phyloP scores from a whole-genome alignment of 2,329 filamentous ascomycete genomes.

The Rhinocladiella similis region DNA sequence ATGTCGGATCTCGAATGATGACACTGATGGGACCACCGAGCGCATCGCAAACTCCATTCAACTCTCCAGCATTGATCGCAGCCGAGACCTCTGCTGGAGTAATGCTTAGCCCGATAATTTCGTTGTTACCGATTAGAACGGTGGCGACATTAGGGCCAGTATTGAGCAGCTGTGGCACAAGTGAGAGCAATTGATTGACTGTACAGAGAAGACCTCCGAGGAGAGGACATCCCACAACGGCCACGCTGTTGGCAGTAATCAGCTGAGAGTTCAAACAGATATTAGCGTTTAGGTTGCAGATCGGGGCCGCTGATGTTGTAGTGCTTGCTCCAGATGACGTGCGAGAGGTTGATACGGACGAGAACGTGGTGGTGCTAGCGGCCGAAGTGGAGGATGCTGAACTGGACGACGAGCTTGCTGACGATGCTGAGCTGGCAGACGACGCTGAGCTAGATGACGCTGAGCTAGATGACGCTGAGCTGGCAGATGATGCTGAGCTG shows the following conservation, averaged over 20 bases:
- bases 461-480: not conserved
- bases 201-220: constrained; percentile 5
- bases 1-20: too few relatives aligned
- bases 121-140: constrained; percentile 3
- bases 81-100: constrained; percentile 4
- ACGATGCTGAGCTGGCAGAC: not conserved
- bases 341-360: not conserved
- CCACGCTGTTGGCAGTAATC: constrained; percentile 1
- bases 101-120: constrained; percentile 8
- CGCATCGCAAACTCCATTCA: not conserved
- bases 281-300: not conserved
- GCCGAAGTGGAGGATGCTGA: too few relatives aligned
- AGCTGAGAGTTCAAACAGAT: constrained; percentile 2
- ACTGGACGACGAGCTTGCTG: too few relatives aligned
- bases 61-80: constrained; percentile 1
- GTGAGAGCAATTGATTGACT: constrained; percentile 2
- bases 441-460: not conserved
- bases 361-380: not conserved
- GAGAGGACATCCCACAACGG: not conserved
- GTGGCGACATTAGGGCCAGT: not conserved
- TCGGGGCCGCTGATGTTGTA: not conserved
- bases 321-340: not conserved
- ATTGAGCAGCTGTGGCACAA: constrained; percentile 3
- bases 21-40: not conserved
- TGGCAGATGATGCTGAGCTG: not conserved